Evolutionary conservation across 106 monocot genomes (phyloP).

Genomic region (Allium cepa): DNA sequence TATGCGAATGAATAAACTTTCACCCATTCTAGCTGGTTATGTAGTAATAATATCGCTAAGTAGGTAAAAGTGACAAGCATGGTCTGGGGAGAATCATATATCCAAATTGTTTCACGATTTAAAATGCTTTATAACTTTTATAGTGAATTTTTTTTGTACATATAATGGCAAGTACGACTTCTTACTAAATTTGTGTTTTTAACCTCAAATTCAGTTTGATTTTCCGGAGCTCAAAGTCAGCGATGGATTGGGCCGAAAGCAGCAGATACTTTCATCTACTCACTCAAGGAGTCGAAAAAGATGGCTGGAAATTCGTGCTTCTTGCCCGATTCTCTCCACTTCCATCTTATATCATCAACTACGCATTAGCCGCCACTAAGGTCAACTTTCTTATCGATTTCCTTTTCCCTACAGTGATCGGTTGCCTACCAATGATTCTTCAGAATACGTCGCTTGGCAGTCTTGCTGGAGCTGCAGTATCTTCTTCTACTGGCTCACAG

Average conservation of each 20-base stretch:
- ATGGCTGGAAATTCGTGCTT: slow-evolving; percentile 95
- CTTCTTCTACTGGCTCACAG: slow-evolving; percentile 40
- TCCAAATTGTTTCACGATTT: no score
- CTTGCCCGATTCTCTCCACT: slow-evolving; percentile 88
- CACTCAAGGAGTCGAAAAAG: slow-evolving; percentile 64
- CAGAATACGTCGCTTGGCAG: slow-evolving; percentile 95
- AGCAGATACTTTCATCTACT: slow-evolving; percentile 75
- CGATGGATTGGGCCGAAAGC: slow-evolving; percentile 54
- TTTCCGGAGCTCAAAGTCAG: slow-evolving; percentile 71
- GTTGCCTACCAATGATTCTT: slow-evolving; percentile 91
- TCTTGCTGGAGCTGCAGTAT: slow-evolving; percentile 79
- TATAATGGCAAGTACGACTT: not conserved
- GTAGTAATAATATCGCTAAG: no score
- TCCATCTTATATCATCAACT: slow-evolving; percentile 93
- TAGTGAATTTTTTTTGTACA: not conserved
- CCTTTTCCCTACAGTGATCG: slow-evolving; percentile 79
- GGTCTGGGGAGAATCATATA: no score
- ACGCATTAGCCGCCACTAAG: slow-evolving; percentile 76
- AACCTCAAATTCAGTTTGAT: slow-evolving; percentile 33
- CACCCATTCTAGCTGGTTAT: no score
- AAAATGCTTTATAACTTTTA: not conserved
- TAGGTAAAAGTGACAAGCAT: no score
- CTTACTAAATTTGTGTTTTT: not conserved
- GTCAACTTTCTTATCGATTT: slow-evolving; percentile 80
- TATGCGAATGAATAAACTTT: no score